These are phyloP conservation scores for Fusarium pseudograminearum DNA, from an alignment of 2,329 filamentous ascomycete genomes.

Conservation along the genomic window DNA sequence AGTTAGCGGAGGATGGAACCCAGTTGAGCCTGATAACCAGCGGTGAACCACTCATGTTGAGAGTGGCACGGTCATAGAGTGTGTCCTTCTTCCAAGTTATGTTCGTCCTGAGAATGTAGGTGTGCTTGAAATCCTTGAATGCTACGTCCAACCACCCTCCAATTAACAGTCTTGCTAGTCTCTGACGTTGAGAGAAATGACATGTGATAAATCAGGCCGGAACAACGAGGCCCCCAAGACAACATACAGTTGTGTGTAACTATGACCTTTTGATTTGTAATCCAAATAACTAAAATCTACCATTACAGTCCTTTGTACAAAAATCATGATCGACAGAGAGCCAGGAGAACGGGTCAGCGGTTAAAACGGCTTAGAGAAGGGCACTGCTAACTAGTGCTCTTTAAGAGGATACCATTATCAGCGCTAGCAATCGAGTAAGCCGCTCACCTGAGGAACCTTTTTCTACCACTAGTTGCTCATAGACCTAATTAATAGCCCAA, in stretches of 20 bases:
- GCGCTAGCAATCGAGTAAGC: not conserved
- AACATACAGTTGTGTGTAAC: not conserved
- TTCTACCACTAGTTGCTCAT: rapidly evolving
- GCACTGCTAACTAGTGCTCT: not conserved
- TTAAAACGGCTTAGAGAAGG: not conserved
- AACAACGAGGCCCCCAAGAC: not conserved
- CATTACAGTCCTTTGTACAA: not conserved
- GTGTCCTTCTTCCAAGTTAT: not conserved
- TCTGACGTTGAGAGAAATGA: not conserved
- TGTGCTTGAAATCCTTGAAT: not conserved
- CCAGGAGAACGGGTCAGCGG: not conserved
- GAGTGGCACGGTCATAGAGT: not conserved
- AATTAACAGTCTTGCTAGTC: not conserved
- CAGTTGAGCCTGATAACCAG: not conserved
- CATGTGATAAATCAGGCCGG: not conserved
- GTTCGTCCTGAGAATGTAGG: not conserved
- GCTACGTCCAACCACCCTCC: not conserved
- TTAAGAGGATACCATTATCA: not conserved
- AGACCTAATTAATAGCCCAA: not conserved
- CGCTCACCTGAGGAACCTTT: not conserved
- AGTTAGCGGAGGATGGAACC: not conserved
- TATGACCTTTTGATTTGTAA: not conserved
- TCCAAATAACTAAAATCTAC: not conserved
- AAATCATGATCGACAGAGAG: not conserved
- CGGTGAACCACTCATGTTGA: not conserved